phyloP scores from a whole-genome alignment of 345 rosid genomes.

The Dipteronia sinensis region DNA sequence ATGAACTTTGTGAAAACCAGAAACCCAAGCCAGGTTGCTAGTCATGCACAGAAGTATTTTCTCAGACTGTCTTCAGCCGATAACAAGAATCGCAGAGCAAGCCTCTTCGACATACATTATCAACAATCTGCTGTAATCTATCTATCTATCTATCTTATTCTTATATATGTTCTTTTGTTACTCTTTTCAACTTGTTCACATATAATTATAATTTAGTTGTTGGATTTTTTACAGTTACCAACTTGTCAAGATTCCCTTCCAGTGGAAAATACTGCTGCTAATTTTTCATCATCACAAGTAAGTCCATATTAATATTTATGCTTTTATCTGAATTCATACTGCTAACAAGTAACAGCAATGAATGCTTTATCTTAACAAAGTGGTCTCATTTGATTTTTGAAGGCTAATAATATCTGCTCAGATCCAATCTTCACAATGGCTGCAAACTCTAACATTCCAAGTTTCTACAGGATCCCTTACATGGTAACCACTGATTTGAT shows the following conservation, averaged over 20 bases:
- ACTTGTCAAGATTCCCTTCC: not conserved
- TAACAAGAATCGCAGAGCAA: constrained; percentile 55
- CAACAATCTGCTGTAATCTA: constrained; percentile 22
- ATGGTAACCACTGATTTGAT: constrained; percentile 16
- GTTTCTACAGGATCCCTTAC: not conserved
- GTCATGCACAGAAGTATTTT: constrained; percentile 76
- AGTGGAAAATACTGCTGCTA: not conserved
- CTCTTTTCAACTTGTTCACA: no score
- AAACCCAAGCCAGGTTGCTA: constrained; percentile 68
- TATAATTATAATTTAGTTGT: not conserved
- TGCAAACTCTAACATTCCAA: not conserved
- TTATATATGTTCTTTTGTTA: not conserved
- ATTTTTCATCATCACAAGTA: constrained; percentile 11
- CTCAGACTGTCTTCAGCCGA: constrained; percentile 36
- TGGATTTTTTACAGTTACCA: constrained; percentile 15
- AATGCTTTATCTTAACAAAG: not conserved
- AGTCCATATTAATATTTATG: not conserved
- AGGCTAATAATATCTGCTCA: constrained; percentile 24
- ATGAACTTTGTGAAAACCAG: constrained; percentile 22
- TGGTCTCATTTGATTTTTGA: constrained; percentile 9
- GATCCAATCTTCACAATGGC: not conserved
- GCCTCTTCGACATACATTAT: constrained; percentile 54
- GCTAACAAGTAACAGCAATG: not conserved
- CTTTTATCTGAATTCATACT: not conserved
- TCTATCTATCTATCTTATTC: not conserved